Base-by-base conservation (phyloP, 345 rosid species). In the Combretum micranthum region DNA sequence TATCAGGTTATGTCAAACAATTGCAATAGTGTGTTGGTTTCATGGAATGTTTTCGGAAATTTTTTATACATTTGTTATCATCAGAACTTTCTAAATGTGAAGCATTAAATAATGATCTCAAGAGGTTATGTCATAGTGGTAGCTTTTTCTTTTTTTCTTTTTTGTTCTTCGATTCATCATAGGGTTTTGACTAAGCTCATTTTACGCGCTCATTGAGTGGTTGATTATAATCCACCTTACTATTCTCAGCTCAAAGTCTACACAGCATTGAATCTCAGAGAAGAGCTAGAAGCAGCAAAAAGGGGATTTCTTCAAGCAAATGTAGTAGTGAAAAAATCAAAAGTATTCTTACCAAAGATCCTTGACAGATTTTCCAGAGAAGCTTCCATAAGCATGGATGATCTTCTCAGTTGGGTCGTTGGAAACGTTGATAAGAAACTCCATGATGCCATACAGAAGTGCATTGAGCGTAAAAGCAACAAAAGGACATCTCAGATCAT, bases 281-380 rank as follows among this genome's bases (percentile, higher is more conserved):
- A 76, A 32, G 90, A 91, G 47, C 71, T 91, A 55, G 85, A 83
- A 65, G 75, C 61, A 32, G 88, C 90, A 0, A 88, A 80, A 71
- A 70, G 77, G 66, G 98, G 82, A 44, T 91, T 88, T 65, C 80
- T 91, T 44, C 76, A 72, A 67, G 73, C 75, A 47, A 79, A 85
- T 53, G 69, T 81, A 43, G 57, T 62, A 7, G 81, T 91, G 44
- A 75, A 73, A 78, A 82, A 76, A 67, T 77, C 83, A 13, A 85
- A 69, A 72, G 84, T 85, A 50, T 77, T 82, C 47, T 73, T 85
- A 44, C 92, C 98, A 4, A 83, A 66, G 71, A 55, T 85, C 61
- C 68, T 91, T 2, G 96, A 88, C 62, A 74, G 89, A 56, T 91
- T 74, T 50, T 78, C 80, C 4, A 91, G 66, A 72, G 96, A 91